phyloP scores from a whole-genome alignment of 2,329 filamentous ascomycete species.

The Curvularia eragrostidis region DNA sequence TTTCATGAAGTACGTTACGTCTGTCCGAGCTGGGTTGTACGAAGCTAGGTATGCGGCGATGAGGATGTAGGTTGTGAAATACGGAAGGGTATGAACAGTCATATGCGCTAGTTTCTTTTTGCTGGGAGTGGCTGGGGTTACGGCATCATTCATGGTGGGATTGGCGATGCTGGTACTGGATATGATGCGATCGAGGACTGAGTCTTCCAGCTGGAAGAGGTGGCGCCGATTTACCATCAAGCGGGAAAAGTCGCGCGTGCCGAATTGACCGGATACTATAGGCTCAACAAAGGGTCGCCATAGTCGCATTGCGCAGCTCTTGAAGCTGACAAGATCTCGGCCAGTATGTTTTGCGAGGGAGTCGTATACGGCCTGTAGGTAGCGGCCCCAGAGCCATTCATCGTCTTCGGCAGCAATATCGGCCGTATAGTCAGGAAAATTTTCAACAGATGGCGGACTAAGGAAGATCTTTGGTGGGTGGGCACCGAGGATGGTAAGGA shows the following conservation, averaged over 20 bases:
- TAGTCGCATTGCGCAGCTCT: constrained; percentile 71
- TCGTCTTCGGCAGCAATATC: constrained; percentile 64
- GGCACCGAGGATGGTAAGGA: constrained; percentile 73
- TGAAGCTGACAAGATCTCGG: constrained; percentile 77
- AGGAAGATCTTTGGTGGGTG: constrained; percentile 57
- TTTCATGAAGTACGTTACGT: constrained; percentile 77
- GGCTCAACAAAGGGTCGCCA: constrained; percentile 88
- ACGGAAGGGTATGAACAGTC: constrained; percentile 64
- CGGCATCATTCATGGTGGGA: neutral
- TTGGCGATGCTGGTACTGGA: constrained; percentile 5
- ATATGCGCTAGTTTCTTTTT: constrained; percentile 22
- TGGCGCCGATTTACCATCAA: constrained; percentile 74
- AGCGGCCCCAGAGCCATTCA: constrained; percentile 77
- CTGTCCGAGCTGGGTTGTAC: constrained; percentile 77
- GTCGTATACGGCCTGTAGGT: constrained; percentile 85
- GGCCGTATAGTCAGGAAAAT: constrained; percentile 55
- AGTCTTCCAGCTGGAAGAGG: constrained; percentile 75
- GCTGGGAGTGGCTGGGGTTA: constrained; percentile 18
- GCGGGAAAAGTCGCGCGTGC: constrained; percentile 81
- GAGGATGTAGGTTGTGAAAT: constrained; percentile 75
- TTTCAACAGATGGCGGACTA: constrained; percentile 46
- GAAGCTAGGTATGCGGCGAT: constrained; percentile 81
- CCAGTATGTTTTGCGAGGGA: constrained; percentile 80
- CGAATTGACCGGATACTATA: constrained; percentile 74
- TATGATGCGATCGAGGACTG: constrained; percentile 69